Percentiles rank a stretch among this genome's conserved stretches.
These are phyloP conservation scores for Pseudoperonospora humuli DNA, from an alignment of 352 stramenopile species.

Conservation along the genomic window DNA sequence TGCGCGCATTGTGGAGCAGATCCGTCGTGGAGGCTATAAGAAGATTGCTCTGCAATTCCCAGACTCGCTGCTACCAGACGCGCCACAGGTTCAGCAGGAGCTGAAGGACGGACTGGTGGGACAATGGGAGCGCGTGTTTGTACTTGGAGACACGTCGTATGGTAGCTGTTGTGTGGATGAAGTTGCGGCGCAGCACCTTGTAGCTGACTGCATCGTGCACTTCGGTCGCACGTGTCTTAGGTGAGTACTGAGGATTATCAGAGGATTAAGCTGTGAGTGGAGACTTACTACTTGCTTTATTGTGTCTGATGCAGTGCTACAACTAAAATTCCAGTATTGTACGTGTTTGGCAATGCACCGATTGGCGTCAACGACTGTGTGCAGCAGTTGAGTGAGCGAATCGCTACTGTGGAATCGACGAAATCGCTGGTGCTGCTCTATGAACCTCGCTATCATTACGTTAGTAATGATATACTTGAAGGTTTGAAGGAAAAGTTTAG, in stretches of 20 bases:
- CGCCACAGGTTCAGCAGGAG: slow-evolving; percentile 77
- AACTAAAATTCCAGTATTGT: slow-evolving; percentile 85
- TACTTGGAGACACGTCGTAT: slow-evolving; percentile 94
- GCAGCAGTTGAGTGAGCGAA: slow-evolving; percentile 25
- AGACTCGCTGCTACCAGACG: slow-evolving; percentile 88
- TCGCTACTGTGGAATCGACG: slow-evolving; percentile 22
- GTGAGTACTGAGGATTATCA: slow-evolving; percentile 9
- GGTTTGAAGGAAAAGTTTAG: slow-evolving; percentile 30
- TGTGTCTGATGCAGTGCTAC: slow-evolving; percentile 33
- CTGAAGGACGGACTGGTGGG: slow-evolving; percentile 40
- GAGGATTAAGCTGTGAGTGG: not conserved
- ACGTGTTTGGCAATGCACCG: slow-evolving; percentile 79
- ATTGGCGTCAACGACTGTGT: slow-evolving; percentile 56
- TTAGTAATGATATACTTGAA: slow-evolving; percentile 42
- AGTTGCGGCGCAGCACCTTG: slow-evolving; percentile 90
- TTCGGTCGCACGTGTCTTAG: slow-evolving; percentile 92
- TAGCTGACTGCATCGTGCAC: slow-evolving; percentile 91
- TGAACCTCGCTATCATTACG: slow-evolving; percentile 86
- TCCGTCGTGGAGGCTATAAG: slow-evolving; percentile 46
- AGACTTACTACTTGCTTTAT: not conserved
- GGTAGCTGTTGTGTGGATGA: slow-evolving; percentile 94
- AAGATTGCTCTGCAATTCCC: slow-evolving; percentile 93
- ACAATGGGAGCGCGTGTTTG: slow-evolving; percentile 81
- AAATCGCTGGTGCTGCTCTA: slow-evolving; percentile 87
- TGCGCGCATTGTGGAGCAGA: slow-evolving; percentile 46